Evolutionary conservation across 176 grass and related monocot genomes (phyloP).

Genomic region (Urochloa ruziziensis): DNA sequence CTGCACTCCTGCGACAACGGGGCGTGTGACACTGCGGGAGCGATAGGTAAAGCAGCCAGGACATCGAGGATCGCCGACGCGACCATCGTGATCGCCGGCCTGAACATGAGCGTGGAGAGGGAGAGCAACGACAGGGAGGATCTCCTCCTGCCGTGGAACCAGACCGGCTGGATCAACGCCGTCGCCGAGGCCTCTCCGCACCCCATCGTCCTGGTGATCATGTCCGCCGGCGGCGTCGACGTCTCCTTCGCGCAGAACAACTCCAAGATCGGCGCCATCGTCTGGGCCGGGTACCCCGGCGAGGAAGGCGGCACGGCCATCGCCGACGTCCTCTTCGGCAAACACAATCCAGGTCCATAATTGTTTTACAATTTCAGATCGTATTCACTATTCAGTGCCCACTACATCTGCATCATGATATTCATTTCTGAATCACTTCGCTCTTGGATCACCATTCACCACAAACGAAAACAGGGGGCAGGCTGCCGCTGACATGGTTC

Average conservation of each 20-base stretch:
- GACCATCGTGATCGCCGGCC: constrained; percentile 44
- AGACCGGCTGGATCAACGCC: constrained; percentile 35
- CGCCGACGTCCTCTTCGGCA: constrained; percentile 40
- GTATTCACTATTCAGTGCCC: too few relatives aligned
- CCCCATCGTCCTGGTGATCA: constrained; percentile 54
- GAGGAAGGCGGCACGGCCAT: constrained; percentile 44
- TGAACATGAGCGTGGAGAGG: constrained; percentile 46
- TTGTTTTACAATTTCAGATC: not conserved
- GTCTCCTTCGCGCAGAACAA: constrained; percentile 53
- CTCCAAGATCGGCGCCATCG: constrained; percentile 53
- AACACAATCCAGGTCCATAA: constrained; percentile 32
- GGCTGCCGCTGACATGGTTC: constrained; percentile 30
- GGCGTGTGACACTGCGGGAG: constrained; percentile 6
- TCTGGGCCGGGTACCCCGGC: constrained; percentile 58
- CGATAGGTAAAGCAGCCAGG: not conserved
- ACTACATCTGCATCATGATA: not conserved
- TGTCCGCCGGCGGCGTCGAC: constrained; percentile 51
- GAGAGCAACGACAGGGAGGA: constrained; percentile 57
- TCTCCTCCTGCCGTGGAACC: constrained; percentile 54
- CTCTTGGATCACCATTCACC: not conserved
- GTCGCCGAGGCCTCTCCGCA: constrained; percentile 37
- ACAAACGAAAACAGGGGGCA: constrained; percentile 21
- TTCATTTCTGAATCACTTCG: not conserved
- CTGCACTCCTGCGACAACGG: constrained; percentile 44
- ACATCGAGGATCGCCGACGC: constrained; percentile 10